Percentiles rank a stretch among this genome's conserved stretches.
These are phyloP conservation scores for Mortierella polycephala DNA, from an alignment of 371 early-diverging fungal genomes.

Conservation along the genomic window DNA sequence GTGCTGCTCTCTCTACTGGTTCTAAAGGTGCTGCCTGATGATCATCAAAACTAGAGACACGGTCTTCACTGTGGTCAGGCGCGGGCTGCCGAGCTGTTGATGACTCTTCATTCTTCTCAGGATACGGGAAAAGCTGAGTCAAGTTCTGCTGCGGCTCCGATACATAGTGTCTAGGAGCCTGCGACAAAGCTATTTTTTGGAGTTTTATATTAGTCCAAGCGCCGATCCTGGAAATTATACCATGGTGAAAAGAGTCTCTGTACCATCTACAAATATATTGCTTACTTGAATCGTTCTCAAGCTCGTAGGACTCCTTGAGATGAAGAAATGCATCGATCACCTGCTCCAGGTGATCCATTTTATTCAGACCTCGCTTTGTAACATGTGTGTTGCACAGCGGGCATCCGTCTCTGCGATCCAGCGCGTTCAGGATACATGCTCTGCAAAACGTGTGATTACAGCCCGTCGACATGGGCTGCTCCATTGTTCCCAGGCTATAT, in stretches of 20 bases:
- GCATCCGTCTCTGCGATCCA: constrained; percentile 34
- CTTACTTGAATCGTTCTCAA: constrained; percentile 28
- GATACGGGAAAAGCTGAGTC: constrained; percentile 48
- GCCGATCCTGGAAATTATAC: too few relatives aligned
- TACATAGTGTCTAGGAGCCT: constrained; percentile 25
- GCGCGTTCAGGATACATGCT: constrained; percentile 39
- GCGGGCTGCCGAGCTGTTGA: not conserved
- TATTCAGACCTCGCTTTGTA: constrained; percentile 35
- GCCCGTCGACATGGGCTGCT: constrained; percentile 32
- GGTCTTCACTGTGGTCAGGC: not conserved
- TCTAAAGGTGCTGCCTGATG: not conserved
- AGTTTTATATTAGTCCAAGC: not conserved
- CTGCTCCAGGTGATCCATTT: constrained; percentile 26
- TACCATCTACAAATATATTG: not conserved
- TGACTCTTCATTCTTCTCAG: constrained; percentile 29
- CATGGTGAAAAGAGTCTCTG: not conserved
- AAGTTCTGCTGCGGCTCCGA: constrained; percentile 29
- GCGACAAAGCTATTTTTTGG: constrained; percentile 32
- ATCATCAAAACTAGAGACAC: not conserved
- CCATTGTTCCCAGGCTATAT: constrained; percentile 39
- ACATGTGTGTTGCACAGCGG: constrained; percentile 50
- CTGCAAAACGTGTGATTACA: constrained; percentile 53
- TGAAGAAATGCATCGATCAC: constrained; percentile 28
- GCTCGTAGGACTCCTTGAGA: constrained; percentile 42
- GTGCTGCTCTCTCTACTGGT: not conserved